These are phyloP conservation scores for Hippophae gyantsensis DNA, from an alignment of 306 rosid genomes.

Conservation along the genomic window DNA sequence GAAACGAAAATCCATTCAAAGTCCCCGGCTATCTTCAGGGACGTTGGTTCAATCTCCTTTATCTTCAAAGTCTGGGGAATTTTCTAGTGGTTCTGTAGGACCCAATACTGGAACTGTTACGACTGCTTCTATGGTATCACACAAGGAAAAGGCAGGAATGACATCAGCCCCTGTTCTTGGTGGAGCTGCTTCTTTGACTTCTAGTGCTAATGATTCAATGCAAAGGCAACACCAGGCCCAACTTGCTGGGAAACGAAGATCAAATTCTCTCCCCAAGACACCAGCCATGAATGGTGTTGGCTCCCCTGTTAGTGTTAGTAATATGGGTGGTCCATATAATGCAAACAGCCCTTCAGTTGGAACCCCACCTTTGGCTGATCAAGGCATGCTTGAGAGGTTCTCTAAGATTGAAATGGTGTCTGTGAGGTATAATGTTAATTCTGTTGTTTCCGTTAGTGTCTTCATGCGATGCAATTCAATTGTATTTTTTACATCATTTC, in stretches of 20 bases:
- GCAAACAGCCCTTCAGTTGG: constrained; percentile 82
- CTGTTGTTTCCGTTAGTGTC: not conserved
- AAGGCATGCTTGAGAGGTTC: constrained; percentile 57
- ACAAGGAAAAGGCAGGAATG: constrained; percentile 63
- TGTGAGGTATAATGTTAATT: constrained; percentile 42
- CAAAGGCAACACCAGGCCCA: constrained; percentile 87
- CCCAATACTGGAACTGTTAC: constrained; percentile 63
- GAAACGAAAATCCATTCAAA: constrained; percentile 67
- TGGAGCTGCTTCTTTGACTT: constrained; percentile 61
- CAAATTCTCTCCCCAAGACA: constrained; percentile 76
- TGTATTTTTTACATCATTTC: too few species aligned
- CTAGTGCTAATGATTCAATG: constrained; percentile 64
- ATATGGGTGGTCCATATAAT: constrained; percentile 50
- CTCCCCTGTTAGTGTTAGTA: constrained; percentile 88
- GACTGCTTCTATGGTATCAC: constrained; percentile 39
- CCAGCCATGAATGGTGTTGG: constrained; percentile 68
- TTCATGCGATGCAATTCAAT: too few species aligned
- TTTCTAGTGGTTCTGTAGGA: constrained; percentile 78
- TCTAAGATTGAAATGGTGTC: constrained; percentile 65
- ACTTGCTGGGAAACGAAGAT: constrained; percentile 53
- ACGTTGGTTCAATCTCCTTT: constrained; percentile 68
- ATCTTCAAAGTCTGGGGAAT: constrained; percentile 84
- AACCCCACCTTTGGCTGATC: constrained; percentile 46
- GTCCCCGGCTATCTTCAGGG: constrained; percentile 79
- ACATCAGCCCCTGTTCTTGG: constrained; percentile 48